These are phyloP conservation scores for Hyphodiscus sp. DNA, from an alignment of 2,329 filamentous ascomycete species.

Conservation along the genomic window DNA sequence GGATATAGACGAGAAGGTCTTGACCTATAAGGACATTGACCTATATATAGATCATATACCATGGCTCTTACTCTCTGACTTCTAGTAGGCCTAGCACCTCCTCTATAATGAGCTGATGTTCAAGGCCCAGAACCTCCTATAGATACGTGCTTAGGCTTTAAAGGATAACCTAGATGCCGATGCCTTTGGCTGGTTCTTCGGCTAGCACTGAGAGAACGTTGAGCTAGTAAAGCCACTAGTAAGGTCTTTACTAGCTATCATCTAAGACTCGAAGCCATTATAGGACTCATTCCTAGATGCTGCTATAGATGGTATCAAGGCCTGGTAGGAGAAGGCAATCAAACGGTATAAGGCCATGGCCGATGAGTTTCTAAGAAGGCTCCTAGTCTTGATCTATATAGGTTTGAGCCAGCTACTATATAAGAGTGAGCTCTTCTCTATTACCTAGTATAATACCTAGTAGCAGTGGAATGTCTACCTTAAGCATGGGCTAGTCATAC, in stretches of 20 bases:
- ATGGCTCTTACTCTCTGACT: slow-evolving; percentile 8
- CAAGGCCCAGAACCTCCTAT: background rate
- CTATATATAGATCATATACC: slow-evolving; percentile 8
- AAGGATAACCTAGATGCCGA: slow-evolving; percentile 11
- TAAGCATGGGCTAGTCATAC: slow-evolving; percentile 12
- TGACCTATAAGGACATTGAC: slow-evolving; percentile 8
- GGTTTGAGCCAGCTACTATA: background rate
- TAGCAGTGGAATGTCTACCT: slow-evolving; percentile 1
- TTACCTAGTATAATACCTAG: slow-evolving; percentile 8
- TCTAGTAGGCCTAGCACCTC: slow-evolving; percentile 3
- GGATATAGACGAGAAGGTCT: slow-evolving; percentile 5
- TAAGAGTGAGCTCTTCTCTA: slow-evolving; percentile 6
- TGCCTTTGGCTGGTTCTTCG: slow-evolving; percentile 8
- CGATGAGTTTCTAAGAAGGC: slow-evolving; percentile 10
- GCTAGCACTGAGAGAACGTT: slow-evolving; percentile 7
- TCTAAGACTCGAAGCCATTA: slow-evolving; percentile 2
- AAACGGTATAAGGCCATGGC: slow-evolving; percentile 5
- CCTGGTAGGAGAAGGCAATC: slow-evolving; percentile 4
- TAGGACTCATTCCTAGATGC: slow-evolving; percentile 9
- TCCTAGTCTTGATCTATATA: slow-evolving; percentile 7
- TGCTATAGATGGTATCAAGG: background rate
- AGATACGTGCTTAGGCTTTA: slow-evolving; percentile 7
- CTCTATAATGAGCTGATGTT: slow-evolving; percentile 11
- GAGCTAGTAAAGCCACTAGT: slow-evolving; percentile 4
- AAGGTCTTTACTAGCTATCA: slow-evolving; percentile 1